These are phyloP conservation scores for Ophiosphaerella herpotricha DNA, from an alignment of 2,329 filamentous ascomycete species.

Conservation along the genomic window DNA sequence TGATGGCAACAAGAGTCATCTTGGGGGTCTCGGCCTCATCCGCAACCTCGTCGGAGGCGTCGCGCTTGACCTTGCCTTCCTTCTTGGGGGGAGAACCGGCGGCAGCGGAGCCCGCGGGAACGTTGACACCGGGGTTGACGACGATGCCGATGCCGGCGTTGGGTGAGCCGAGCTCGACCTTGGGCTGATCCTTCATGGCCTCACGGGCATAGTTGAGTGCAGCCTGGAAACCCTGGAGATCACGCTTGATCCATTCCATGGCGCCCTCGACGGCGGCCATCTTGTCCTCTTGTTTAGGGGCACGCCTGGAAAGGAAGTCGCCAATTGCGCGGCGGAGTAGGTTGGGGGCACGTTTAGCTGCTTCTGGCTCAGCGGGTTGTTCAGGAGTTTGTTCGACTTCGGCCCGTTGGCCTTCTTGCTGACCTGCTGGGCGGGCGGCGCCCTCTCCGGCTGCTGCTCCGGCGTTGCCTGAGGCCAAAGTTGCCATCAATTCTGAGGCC, in stretches of 20 bases:
- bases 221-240: slow-evolving; percentile 55
- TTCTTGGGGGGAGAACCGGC: slow-evolving; percentile 28
- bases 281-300: slow-evolving; percentile 18
- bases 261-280: slow-evolving; percentile 40
- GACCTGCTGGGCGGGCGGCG: slow-evolving; percentile 20
- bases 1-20: slow-evolving; percentile 48
- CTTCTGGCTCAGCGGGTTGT: slow-evolving; percentile 31
- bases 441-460: slow-evolving; percentile 27
- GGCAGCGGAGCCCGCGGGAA: slow-evolving; percentile 45
- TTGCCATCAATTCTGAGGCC: slow-evolving; percentile 51
- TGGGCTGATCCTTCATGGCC: slow-evolving; percentile 53
- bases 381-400: slow-evolving; percentile 21
- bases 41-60: slow-evolving; percentile 26
- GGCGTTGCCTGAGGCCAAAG: slow-evolving; percentile 50
- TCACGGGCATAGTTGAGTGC: slow-evolving; percentile 55
- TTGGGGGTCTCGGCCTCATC: slow-evolving; percentile 40
- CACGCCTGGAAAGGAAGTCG: slow-evolving; percentile 33
- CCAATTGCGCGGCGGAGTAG: slow-evolving; percentile 32
- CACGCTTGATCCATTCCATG: slow-evolving; percentile 52
- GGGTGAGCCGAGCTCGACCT: slow-evolving; percentile 56
- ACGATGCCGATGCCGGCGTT: slow-evolving; percentile 49
- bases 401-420: slow-evolving; percentile 21
- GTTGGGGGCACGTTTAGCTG: slow-evolving; percentile 31
- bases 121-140: slow-evolving; percentile 46
- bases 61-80: slow-evolving; percentile 26